Evolutionary conservation across 208 protist species (phyloP).

Genomic region (Angomonas desouzai): DNA sequence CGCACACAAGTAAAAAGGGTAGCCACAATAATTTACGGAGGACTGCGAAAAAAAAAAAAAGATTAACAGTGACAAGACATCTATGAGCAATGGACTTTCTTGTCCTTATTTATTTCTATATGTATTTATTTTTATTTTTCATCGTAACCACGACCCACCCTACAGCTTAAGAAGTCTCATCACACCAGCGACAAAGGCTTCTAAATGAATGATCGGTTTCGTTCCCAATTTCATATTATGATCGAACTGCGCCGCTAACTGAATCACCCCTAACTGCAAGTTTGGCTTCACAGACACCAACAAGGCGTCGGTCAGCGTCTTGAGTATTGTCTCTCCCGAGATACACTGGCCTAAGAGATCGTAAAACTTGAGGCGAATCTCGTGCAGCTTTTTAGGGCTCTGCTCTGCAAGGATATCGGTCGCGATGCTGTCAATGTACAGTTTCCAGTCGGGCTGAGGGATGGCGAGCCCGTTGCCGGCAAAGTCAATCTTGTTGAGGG

Average conservation of each 20-base stretch:
- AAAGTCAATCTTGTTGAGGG: conserved; percentile 81
- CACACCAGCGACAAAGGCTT: conserved; percentile 95
- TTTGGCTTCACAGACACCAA: conserved; percentile 59
- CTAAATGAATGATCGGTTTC: conserved; percentile 98
- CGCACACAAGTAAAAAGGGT: too few species aligned
- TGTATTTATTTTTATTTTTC: conserved; percentile 2
- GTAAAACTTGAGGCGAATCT: conserved; percentile 96
- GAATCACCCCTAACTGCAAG: conserved; percentile 83
- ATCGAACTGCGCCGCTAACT: conserved; percentile 94
- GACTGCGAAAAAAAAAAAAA: too few species aligned
- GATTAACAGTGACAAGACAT: too few species aligned
- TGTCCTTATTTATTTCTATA: too few species aligned
- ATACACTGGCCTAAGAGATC: conserved; percentile 99
- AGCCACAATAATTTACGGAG: too few species aligned
- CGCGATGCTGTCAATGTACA: conserved; percentile 91
- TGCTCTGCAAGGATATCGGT: conserved; percentile 93
- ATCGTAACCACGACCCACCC: background rate
- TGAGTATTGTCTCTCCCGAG: conserved; percentile 94
- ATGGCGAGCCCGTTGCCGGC: conserved; percentile 65
- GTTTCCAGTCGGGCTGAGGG: conserved; percentile 94
- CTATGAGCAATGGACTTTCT: too few species aligned
- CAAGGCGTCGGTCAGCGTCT: conserved; percentile 79
- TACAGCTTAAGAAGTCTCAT: conserved; percentile 80
- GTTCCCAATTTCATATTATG: conserved; percentile 96
- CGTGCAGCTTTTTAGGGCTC: conserved; percentile 89